Evolutionary conservation across 805 yeast species (phyloP).

Genomic region (Schwanniomyces sp.): DNA sequence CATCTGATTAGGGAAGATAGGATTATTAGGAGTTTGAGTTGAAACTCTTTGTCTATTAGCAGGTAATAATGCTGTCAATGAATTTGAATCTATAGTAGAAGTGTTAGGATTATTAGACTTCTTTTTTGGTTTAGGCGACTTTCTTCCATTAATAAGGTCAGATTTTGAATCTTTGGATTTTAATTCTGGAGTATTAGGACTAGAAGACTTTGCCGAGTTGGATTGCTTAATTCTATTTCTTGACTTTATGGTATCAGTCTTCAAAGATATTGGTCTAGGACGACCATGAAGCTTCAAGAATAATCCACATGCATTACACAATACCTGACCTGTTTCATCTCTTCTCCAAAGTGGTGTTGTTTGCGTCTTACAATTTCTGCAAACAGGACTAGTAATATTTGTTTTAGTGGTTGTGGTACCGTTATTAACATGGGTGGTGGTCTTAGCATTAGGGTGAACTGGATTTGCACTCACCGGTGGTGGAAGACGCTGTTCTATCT

Average conservation of each 20-base stretch:
- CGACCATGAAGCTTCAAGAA: slow-evolving; percentile 89
- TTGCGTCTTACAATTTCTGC: slow-evolving; percentile 89
- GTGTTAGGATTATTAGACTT: slow-evolving; percentile 7
- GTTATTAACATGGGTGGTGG: slow-evolving; percentile 56
- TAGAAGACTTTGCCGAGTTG: slow-evolving; percentile 33
- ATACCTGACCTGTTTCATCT: slow-evolving; percentile 74
- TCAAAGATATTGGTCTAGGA: slow-evolving; percentile 86
- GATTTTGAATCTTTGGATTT: slow-evolving; percentile 46
- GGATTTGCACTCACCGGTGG: slow-evolving; percentile 21
- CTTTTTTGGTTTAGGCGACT: slow-evolving; percentile 23
- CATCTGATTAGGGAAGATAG: slow-evolving; percentile 6
- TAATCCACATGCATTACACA: slow-evolving; percentile 93
- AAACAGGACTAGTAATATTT: slow-evolving; percentile 64
- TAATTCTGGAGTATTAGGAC: slow-evolving; percentile 57
- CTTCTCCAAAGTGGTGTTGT: slow-evolving; percentile 96
- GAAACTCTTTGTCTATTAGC: slow-evolving; percentile 14
- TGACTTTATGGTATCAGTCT: slow-evolving; percentile 89
- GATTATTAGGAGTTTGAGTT: slow-evolving; percentile 3
- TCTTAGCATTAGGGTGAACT: slow-evolving; percentile 62
- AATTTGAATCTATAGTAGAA: slow-evolving; percentile 8
- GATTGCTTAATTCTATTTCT: slow-evolving; percentile 78
- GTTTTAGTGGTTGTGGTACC: slow-evolving; percentile 67
- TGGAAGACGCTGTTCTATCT: slow-evolving; percentile 15
- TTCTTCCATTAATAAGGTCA: slow-evolving; percentile 13
- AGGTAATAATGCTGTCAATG: slow-evolving; percentile 29